Evolutionary conservation across 1,139 yeast genomes (phyloP), one percentile per base, ranked within the genome.

Genomic region (Dujonia santamariae): DNA sequence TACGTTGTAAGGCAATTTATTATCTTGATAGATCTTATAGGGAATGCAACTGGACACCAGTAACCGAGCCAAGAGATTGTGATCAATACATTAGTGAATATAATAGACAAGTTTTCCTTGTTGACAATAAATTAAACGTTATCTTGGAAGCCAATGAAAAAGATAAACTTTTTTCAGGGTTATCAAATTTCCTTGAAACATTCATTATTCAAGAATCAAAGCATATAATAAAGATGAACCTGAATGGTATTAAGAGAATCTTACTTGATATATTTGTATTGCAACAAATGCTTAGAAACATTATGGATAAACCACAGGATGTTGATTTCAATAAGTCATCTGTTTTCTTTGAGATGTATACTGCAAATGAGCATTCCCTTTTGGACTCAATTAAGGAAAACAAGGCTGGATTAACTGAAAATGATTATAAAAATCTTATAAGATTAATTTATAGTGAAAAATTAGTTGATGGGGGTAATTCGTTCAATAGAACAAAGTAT

Each of bases 251-350:
- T 34, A 78, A 78, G 51, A 77, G 80, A 47, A 64, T 86, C 43
- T 61, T 79, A 39, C 70, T 81, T 48, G 85, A 86, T 52, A 79
- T 85, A 23, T 72, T 78, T 37, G 81, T 85, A 0, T 59, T 86
- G 32, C 95, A 85, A 57, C 95, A 85, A 51, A 77, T 81, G 70
- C 71, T 83, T 40, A 72, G 87, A 46, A 79, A 78, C 40, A 67
- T 85, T 16, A 72, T 78, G 45, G 56, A 62, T 15, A 70, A 73
- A 33, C 80, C 86, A 0, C 73, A 74, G 32, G 61, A 63, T n/a
- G 78, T 82, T 6, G 76, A 79, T 43, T 81, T 85, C 57, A 57
- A 72, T 14, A 60, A 66, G 27, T 72, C 86, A 0, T 60, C 82
- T 4, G 56, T 63, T 7, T 85, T 79, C 56, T 85, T 78, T 52